phyloP scores from a whole-genome alignment of 2,329 filamentous ascomycete species.

The Lojkania enalia region DNA sequence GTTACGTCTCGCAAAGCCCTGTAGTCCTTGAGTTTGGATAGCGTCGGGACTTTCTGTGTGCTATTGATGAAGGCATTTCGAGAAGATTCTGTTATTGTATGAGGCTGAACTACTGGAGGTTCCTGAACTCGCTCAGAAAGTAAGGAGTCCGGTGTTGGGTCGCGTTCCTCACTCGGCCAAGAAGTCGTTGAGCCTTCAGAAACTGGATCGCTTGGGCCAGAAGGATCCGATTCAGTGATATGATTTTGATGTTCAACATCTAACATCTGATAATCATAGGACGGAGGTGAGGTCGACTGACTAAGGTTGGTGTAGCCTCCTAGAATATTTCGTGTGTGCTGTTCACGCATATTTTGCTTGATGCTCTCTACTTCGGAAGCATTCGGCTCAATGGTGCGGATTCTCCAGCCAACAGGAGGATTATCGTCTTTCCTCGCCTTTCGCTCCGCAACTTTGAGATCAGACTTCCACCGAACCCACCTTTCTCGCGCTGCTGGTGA shows the following conservation, averaged over 20 bases:
- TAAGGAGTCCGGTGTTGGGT: slow-evolving; percentile 19
- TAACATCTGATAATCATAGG: slow-evolving; percentile 24
- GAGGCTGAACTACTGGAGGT: slow-evolving; percentile 10
- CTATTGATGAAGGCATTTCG: slow-evolving; percentile 49
- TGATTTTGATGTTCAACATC: slow-evolving; percentile 17
- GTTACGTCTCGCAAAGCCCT: slow-evolving; percentile 8
- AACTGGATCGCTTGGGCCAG: slow-evolving; percentile 12
- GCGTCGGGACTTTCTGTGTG: slow-evolving; percentile 45
- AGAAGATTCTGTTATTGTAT: slow-evolving; percentile 37
- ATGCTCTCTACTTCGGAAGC: slow-evolving; percentile 34
- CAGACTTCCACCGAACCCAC: slow-evolving; percentile 74
- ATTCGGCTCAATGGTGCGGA: slow-evolving; percentile 24
- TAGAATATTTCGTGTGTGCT: slow-evolving; percentile 44
- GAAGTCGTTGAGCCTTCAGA: slow-evolving; percentile 23
- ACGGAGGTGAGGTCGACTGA: slow-evolving; percentile 26
- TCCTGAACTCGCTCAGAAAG: slow-evolving; percentile 13
- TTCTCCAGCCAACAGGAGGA: slow-evolving; percentile 33
- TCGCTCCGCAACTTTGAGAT: slow-evolving; percentile 66
- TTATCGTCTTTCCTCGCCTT: slow-evolving; percentile 43
- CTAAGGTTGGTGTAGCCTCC: slow-evolving; percentile 14
- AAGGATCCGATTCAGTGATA: slow-evolving; percentile 20
- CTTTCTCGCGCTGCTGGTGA: slow-evolving; percentile 78
- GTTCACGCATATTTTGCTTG: slow-evolving; percentile 39
- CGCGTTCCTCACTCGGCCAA: slow-evolving; percentile 21
- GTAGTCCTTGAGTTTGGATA: slow-evolving; percentile 23